phyloP scores from a whole-genome alignment of 768 basidiomycete species.

The Mycena amicta region DNA sequence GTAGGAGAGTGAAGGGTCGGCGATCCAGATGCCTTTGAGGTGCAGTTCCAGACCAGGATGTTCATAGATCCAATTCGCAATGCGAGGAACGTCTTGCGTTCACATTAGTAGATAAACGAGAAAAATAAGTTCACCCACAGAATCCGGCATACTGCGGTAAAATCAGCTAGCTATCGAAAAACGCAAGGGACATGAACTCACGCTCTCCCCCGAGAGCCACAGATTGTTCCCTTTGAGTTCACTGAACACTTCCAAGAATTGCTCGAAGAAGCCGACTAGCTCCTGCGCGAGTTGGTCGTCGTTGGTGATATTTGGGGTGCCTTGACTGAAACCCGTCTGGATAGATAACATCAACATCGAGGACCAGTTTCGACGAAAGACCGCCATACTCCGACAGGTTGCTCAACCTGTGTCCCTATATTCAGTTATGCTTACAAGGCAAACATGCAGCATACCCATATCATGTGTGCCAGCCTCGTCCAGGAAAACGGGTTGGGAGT shows the following conservation, averaged over 20 bases:
- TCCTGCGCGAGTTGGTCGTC: slow-evolving; percentile 60
- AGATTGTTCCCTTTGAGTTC: slow-evolving; percentile 72
- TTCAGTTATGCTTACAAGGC: neutral
- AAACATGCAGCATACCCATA: slow-evolving; percentile 40
- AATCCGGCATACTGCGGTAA: slow-evolving; percentile 73
- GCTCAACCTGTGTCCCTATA: slow-evolving; percentile 45
- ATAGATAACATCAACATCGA: neutral
- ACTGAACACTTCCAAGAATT: slow-evolving; percentile 65
- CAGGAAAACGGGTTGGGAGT: slow-evolving; percentile 62
- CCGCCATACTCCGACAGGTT: slow-evolving; percentile 60
- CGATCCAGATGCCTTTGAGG: slow-evolving; percentile 67
- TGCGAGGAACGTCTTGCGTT: slow-evolving; percentile 48
- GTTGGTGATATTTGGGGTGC: slow-evolving; percentile 59
- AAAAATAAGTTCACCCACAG: no score
- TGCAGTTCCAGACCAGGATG: slow-evolving; percentile 56
- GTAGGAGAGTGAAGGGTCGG: slow-evolving; percentile 50
- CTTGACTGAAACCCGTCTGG: slow-evolving; percentile 71
- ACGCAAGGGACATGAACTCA: no score
- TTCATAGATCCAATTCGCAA: slow-evolving; percentile 71
- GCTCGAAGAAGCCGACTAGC: slow-evolving; percentile 56
- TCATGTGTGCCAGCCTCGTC: slow-evolving; percentile 68
- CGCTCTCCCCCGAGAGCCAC: slow-evolving; percentile 68
- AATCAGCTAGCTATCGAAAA: no score
- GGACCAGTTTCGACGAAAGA: neutral
- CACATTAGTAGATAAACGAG: no score